Conservation (phyloP, 176 grass and related monocot species). For the maize (Zea mays) region Zm-B73-REFERENCE-NAM-5.0 NC_050097.1:41380501-41381000, state of each 20-base stretch:
- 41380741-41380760: constrained; percentile 70
- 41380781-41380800: constrained; percentile 52
- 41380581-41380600: constrained; percentile 9
- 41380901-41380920: constrained; percentile 72
- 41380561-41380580: neutral
- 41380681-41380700: constrained; percentile 70
- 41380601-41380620: constrained; percentile 52
- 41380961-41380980: neutral
- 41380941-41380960: constrained; percentile 32
- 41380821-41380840: constrained; percentile 14
- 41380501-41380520: neutral
- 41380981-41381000: neutral
- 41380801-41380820: neutral
- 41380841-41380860: constrained; percentile 59
- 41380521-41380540: neutral
- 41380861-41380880: constrained; percentile 73
- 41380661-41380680: constrained; percentile 70
- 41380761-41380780: constrained; percentile 68
- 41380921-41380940: constrained; percentile 70
- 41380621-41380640: constrained; percentile 55
- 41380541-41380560: neutral
- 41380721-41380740: constrained; percentile 74
- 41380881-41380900: constrained; percentile 72
- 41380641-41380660: constrained; percentile 68
- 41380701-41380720: constrained; percentile 70